Base-by-base conservation (phyloP, 2,329 filamentous ascomycete genomes). In the Massarina eburnea region DNA sequence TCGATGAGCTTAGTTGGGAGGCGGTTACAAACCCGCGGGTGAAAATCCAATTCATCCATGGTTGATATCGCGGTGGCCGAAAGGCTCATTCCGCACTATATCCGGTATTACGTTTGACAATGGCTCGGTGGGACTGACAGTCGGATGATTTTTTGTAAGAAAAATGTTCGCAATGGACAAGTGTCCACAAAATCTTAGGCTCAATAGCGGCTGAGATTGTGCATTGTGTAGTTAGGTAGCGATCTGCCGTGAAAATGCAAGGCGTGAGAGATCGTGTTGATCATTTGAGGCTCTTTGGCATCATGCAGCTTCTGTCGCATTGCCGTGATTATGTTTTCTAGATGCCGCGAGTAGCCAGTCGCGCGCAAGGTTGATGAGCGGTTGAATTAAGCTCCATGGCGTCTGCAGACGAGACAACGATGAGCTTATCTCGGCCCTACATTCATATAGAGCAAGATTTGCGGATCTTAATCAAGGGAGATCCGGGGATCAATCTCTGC, bases 381-480 rank as follows among this genome's bases (percentile, higher is more conserved):
- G 42, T 45, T 27, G 35, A 39, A 45, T 22, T 39, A 45, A 45
- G 42, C 42, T 39, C 42, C 20, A 20, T 19, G 18, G 34, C 14
- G 24, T 36, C n/a, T 45, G 42, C 35, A 24, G 27, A 27, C 26
- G 22, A 39, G 4, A 22, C 21, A 5, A 20, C 20, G 10, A 20
- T 9, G 30, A 34, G 34, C 41, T 33, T 37, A 22, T 19, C 26
- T 27, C 32, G 12, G 24, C 12, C 24, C 12, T 30, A 14, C 27
- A 30, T 8, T 17, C n/a, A 20, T 36, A 21, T 20, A 5, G 8
- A 10, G 17, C 4, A 8, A 26, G 20, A 12, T 27, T 8, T 26
- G 19, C 17, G 19, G 30, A 34, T 42, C 39, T 35, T 21, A 34
- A 42, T 35, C 18, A 34, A 26, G 29, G 19, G 21, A 26, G 9